A percentile compares a stretch with the other conserved stretches of the same genome.
Conservation (phyloP, 768 basidiomycete species). For the Boletus rubroflammeus region DNA sequence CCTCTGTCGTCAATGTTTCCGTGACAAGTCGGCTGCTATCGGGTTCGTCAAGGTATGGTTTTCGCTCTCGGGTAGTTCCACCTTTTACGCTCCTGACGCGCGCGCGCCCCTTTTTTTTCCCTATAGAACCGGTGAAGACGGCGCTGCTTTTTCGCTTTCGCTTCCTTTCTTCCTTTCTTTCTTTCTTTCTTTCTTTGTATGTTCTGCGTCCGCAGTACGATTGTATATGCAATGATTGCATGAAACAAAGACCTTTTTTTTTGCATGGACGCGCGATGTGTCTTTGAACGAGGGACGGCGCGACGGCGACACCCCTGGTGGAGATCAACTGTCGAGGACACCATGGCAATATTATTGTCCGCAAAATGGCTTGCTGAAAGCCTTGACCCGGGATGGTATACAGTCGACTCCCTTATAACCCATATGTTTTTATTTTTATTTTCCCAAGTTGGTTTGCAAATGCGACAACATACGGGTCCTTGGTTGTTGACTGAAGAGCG, state of each 20-base stretch:
- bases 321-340: too few species aligned
- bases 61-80: too few species aligned
- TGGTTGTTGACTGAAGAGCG: too few species aligned
- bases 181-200: background rate
- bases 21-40: conserved; percentile 90
- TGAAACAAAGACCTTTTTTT: background rate
- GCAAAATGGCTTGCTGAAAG: too few species aligned
- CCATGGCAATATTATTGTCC: too few species aligned
- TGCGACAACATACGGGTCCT: too few species aligned
- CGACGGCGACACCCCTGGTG: too few species aligned
- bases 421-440: too few species aligned
- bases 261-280: background rate
- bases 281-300: too few species aligned
- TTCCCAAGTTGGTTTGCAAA: too few species aligned
- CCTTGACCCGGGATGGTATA: too few species aligned
- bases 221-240: background rate
- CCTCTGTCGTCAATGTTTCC: conserved; percentile 98
- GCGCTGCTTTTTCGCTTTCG: background rate
- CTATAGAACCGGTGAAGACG: background rate
- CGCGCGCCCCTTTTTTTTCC: background rate
- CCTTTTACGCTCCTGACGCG: background rate
- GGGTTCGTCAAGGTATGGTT: conserved; percentile 85
- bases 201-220: background rate
- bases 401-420: too few species aligned
- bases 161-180: background rate